Conservation (phyloP, 2,329 filamentous ascomycete genomes). For the Fusarium nelsonii region DNA sequence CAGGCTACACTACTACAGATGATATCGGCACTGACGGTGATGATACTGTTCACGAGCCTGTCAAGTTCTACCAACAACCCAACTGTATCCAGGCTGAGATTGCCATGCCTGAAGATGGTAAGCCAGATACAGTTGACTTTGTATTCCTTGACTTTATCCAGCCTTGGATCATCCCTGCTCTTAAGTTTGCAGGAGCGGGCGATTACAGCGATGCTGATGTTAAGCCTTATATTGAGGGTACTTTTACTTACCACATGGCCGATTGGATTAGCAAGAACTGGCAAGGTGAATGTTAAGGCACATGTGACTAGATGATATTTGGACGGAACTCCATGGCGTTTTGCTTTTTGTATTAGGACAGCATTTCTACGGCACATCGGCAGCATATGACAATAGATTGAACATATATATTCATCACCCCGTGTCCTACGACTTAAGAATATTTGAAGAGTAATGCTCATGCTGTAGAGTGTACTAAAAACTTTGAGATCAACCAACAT, state of each 20-base stretch:
- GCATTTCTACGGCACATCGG: neutral
- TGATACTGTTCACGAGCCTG: conserved; percentile 83
- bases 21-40: conserved; percentile 88
- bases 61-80: conserved; percentile 81
- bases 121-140: conserved; percentile 82
- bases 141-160: conserved; percentile 94
- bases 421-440: neutral
- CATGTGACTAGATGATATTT: conserved; percentile 4
- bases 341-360: neutral
- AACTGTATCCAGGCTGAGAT: conserved; percentile 83
- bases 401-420: neutral
- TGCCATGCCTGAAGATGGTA: conserved; percentile 67
- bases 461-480: neutral
- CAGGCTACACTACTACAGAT: conserved; percentile 90
- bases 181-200: conserved; percentile 69
- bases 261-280: conserved; percentile 72
- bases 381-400: conserved; percentile 12
- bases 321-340: conserved; percentile 23
- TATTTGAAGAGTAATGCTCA: neutral
- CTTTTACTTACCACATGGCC: conserved; percentile 67
- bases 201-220: conserved; percentile 63
- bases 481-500: neutral
- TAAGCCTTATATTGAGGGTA: conserved; percentile 64
- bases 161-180: conserved; percentile 80
- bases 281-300: conserved; percentile 59